Evolutionary conservation across 768 basidiomycete genomes (phyloP).

Genomic region (Mycena belliarum): DNA sequence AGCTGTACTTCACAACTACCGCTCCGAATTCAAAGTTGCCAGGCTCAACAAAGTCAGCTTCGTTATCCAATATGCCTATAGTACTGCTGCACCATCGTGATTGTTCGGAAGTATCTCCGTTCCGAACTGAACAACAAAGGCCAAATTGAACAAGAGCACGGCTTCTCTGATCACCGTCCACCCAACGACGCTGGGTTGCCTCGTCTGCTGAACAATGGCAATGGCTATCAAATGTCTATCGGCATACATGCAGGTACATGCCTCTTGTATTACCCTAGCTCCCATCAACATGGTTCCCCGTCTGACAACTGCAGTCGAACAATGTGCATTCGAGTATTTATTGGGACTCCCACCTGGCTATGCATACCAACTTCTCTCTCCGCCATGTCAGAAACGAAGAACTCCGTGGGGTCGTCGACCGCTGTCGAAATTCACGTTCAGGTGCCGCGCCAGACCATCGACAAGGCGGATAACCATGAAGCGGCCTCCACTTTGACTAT

Average conservation of each 20-base stretch:
- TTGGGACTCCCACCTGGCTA: not conserved
- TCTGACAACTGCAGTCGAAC: not conserved
- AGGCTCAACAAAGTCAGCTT: too few relatives aligned
- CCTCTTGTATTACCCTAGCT: not conserved
- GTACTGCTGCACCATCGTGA: too few relatives aligned
- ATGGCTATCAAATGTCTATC: too few relatives aligned
- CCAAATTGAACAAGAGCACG: not conserved
- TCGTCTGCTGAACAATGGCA: not conserved
- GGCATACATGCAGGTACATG: too few relatives aligned
- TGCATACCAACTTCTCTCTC: not conserved
- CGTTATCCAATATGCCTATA: too few relatives aligned
- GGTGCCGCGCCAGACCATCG: not conserved
- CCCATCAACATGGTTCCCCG: conserved; percentile 5
- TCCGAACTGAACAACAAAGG: not conserved
- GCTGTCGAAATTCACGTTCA: conserved; percentile 1
- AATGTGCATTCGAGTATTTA: conserved; percentile 5
- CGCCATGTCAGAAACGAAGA: not conserved
- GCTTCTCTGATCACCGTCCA: not conserved
- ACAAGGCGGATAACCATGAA: not conserved
- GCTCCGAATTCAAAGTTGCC: too few relatives aligned
- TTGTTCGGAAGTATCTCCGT: not conserved
- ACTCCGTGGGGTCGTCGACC: not conserved
- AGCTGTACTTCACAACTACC: too few relatives aligned
- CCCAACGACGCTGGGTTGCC: too few relatives aligned
- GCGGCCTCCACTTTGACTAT: too few relatives aligned